Evolutionary conservation across 345 rosid species (phyloP), one percentile per base, ranked within the genome.

Genomic region (Hypericum perforatum): DNA sequence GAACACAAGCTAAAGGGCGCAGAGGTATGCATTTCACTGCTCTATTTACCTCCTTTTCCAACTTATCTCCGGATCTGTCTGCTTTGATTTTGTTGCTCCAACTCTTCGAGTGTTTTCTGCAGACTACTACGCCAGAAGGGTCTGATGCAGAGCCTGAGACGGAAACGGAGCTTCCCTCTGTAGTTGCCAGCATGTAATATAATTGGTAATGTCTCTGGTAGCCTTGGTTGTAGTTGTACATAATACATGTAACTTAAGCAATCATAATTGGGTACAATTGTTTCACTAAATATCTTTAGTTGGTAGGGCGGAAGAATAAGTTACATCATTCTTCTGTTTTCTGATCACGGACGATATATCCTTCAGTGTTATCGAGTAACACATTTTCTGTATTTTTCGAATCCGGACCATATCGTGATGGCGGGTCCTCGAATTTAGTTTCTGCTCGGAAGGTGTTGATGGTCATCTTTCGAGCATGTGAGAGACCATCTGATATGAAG

Each of bases 181-280:
- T 82, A 50, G 95, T 87, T 52, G 98, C 85, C 63, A 83, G 86
- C 77, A 82, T 91, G 90, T 91, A 72, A 77, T 69, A 32, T 32
- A 13, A 13, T 49, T 48, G 67, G 57, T 62, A 38, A 58, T 50
- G 44, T 63, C 70, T 60, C 41, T 58, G 72, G 81, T 77, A 78
- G 64, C 74, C 59, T 45, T 32, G 11, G 39, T 59, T 22, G 32
- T 32, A 12, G 39, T 59, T 88, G 94, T 82, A 82, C 78, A 82
- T 80, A 78, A 59, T 47, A 48, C 1, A 1, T 1, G 1, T 22
- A 22, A 22, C 32, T 22, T 22, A 22, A 22, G 32, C 32, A 22
- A 22, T 22, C 32, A 22, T 22, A 22, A 22, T 22, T 22, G 32
- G 32, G 32, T 22, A 22, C 32, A 1, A 22, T 22, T 22, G 32